Evolutionary conservation across 768 basidiomycete species (phyloP), one percentile per base, ranked within the genome.

Genomic region (Podaxis rugospora): DNA sequence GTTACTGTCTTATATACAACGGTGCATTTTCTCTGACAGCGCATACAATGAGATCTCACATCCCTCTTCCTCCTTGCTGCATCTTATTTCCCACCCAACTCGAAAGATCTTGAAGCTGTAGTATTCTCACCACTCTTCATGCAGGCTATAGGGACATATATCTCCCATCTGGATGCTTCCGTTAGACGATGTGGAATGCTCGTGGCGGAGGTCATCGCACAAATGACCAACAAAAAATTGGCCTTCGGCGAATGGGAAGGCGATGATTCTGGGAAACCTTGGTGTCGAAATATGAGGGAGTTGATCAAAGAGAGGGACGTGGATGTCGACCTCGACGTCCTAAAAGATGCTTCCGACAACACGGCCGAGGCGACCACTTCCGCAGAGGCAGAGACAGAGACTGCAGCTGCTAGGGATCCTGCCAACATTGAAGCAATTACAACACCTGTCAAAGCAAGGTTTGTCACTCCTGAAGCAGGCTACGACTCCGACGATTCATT

Each of bases 141-240:
- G 63, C 74, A 77, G 21, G 84, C 84, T 11, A 79, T 97, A 50
- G 83, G 87, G 5, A 72, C 74, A 4, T 98, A 97, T 68, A 85
- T 99, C 49, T 80, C 80, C 0, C 93, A 96, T 71, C 74, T 87
- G 5, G 93, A 96, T 56, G 73, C 78, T 1, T 79, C 86, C 3
- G 81, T 97, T 18, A 87, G 96, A 3, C 82, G 88, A 25, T 90
- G 93, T 65, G 97, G 97, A 2, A 96, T 99, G 94, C 81, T 98
- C 36, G 86, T 85, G 0, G 96, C 92, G 0, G 96, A 99, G 73
- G 77, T 89, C 16, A 80, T 89, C 7, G 90, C 93, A 0, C 75
- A 77, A 4, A 76, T 77, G 27, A 78, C 78, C 13, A 82, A 85
- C 5, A 90, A 89, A 69, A 80, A 80, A 51, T 77, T 98, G 21